Conservation (phyloP, 2,329 filamentous ascomycete species). For the Ophiobolus disseminans region DNA sequence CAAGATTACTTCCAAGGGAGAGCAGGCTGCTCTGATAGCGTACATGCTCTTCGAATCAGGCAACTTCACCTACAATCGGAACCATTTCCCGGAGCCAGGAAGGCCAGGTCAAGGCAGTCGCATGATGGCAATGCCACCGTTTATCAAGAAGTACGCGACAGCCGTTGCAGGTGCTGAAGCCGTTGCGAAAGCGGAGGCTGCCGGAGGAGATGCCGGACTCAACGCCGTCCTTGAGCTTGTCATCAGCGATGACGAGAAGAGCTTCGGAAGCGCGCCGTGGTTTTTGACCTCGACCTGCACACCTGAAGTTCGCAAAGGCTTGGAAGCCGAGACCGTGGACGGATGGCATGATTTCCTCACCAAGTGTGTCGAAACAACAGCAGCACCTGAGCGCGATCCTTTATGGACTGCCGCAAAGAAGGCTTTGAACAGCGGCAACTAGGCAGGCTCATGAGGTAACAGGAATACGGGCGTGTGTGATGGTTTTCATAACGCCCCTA, state of each 20-base stretch:
- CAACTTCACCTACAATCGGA: conserved; percentile 74
- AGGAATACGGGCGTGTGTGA: too few relatives aligned
- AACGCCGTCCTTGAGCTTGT: conserved; percentile 60
- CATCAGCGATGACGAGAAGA: conserved; percentile 52
- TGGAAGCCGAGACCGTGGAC: conserved; percentile 56
- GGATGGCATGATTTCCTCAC: conserved; percentile 64
- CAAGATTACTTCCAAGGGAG: conserved; percentile 60
- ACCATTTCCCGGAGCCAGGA: conserved; percentile 63
- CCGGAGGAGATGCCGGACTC: conserved; percentile 41
- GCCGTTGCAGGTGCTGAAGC: conserved; percentile 48
- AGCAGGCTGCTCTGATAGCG: conserved; percentile 73
- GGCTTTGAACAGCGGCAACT: too few relatives aligned
- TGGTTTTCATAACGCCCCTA: too few relatives aligned
- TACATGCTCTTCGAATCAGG: conserved; percentile 75
- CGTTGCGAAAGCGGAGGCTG: conserved; percentile 40
- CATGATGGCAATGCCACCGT: conserved; percentile 68
- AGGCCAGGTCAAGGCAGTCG: conserved; percentile 73
- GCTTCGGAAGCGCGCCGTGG: conserved; percentile 68
- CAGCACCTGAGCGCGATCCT: conserved; percentile 54
- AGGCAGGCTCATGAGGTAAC: too few relatives aligned
- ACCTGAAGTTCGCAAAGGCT: conserved; percentile 49
- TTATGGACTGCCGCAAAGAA: conserved; percentile 59
- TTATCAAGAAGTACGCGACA: conserved; percentile 63
- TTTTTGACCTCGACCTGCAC: conserved; percentile 64
- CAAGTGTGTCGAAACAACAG: conserved; percentile 60